Conservation (phyloP, 768 basidiomycete genomes). For the Auriculariales sp. region DNA sequence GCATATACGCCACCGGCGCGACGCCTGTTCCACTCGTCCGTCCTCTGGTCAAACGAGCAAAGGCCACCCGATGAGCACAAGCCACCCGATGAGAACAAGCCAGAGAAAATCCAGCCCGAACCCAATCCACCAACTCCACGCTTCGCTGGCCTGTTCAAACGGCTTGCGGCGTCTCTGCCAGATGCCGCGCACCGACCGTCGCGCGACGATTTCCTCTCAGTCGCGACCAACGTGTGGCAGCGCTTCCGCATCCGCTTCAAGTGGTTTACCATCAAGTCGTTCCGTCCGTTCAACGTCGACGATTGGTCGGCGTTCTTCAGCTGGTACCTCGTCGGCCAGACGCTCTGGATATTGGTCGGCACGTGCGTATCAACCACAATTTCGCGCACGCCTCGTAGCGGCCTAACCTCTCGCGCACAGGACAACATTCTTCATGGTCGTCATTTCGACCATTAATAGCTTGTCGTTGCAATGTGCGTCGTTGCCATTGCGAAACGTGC, state of each 20-base stretch:
- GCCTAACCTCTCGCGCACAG: constrained; percentile 22
- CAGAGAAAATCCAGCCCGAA: background rate
- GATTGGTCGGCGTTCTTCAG: constrained; percentile 94
- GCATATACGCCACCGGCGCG: background rate
- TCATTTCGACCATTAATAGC: constrained; percentile 83
- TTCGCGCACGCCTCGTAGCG: background rate
- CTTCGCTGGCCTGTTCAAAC: constrained; percentile 69
- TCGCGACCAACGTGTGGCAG: constrained; percentile 84
- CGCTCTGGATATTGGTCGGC: constrained; percentile 88
- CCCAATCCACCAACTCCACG: constrained; percentile 16
- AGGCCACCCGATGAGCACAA: background rate
- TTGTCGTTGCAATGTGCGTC: constrained; percentile 63
- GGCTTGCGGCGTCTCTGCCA: constrained; percentile 65
- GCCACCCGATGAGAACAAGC: background rate
- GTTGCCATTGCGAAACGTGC: background rate
- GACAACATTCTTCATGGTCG: constrained; percentile 89
- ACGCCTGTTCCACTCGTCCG: background rate
- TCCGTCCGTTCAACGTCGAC: constrained; percentile 89
- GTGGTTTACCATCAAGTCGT: constrained; percentile 93
- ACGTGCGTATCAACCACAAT: constrained; percentile 58
- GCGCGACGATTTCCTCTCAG: constrained; percentile 75
- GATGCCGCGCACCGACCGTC: constrained; percentile 52
- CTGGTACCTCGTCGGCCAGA: constrained; percentile 92
- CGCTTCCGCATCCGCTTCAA: constrained; percentile 83
- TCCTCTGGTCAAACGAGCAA: background rate